phyloP scores from a whole-genome alignment of 179 eudicot species.

The Silene noctiflora region DNA sequence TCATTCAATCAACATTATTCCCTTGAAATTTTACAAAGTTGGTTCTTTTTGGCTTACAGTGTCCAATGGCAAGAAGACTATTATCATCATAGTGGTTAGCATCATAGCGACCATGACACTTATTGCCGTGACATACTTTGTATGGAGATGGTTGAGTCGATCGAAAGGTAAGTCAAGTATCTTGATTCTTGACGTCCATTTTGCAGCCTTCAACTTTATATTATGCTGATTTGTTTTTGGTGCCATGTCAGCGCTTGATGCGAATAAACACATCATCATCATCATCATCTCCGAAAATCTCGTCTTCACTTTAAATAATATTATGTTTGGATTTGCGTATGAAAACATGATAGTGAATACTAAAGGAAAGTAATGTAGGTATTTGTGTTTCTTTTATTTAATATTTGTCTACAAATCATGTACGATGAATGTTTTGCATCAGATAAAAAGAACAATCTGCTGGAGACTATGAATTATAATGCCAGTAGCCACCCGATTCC shows the following conservation, averaged over 20 bases:
- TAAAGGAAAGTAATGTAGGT: background rate
- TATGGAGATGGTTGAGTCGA: background rate
- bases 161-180: constrained; percentile 6
- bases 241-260: background rate
- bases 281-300: background rate
- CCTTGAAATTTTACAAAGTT: constrained; percentile 5
- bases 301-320: background rate
- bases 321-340: background rate
- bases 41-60: constrained; percentile 8
- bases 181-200: background rate
- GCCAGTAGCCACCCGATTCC: background rate
- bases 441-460: background rate
- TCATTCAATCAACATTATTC: background rate
- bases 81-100: constrained; percentile 9
- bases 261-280: background rate
- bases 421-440: constrained; percentile 5
- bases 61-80: constrained; percentile 2
- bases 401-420: background rate
- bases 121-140: background rate
- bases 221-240: background rate
- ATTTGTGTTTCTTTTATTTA: background rate
- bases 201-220: background rate
- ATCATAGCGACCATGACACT: background rate
- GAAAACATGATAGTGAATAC: background rate
- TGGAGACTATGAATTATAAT: constrained; percentile 6